Evolutionary conservation across 495 filamentous ascomycete species (phyloP), one percentile per base, ranked within the genome.

Genomic region (Hypomontagnella monticulosa): DNA sequence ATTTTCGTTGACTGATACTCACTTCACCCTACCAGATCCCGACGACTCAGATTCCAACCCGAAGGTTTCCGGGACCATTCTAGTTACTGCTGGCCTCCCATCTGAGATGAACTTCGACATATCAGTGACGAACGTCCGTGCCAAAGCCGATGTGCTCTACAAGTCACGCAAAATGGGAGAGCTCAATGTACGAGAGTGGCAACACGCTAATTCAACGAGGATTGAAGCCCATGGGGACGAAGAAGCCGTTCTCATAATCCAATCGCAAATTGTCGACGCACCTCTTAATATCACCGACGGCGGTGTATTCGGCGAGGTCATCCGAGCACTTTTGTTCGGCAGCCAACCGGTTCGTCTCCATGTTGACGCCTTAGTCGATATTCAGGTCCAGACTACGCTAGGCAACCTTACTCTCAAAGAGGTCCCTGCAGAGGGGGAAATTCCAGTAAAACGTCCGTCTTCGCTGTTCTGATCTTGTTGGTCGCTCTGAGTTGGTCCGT

Each of bases 41-140:
- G 86, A 83, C 52, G 84, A 89, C n/a, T 90, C 91, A 2, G 85
- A 89, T 20, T 80, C 90, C 0, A 84, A 89, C 56, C 93, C 93
- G 5, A 85, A 83, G 38, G 85, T 99, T 2, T 96, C 91, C 40
- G 93, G 93, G 1, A 83, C 88, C 37, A 89, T 97, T 19, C 80
- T 91, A 57, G 93, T 91, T 14, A 77, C 91, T 1, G 86, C 96
- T 19, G 85, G 73, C 15, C 72, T 97, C 16, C 95, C 95, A 0
- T 80, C 92, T 18, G 89, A 97, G 73, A 89, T 97, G 85, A 91
- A 93, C 64, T 88, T 99, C 67, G 80, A 83, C 11, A 74, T 99
- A 42, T 83, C 91, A 59, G 91, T 97, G 55, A 86, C 84, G 18
- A 81, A 78, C 43, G 85, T 98, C 34, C 85, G 87, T 27, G 92